These are phyloP conservation scores for Microstegium vimineum DNA, from an alignment of 176 grass and related monocot species.

Conservation along the genomic window DNA sequence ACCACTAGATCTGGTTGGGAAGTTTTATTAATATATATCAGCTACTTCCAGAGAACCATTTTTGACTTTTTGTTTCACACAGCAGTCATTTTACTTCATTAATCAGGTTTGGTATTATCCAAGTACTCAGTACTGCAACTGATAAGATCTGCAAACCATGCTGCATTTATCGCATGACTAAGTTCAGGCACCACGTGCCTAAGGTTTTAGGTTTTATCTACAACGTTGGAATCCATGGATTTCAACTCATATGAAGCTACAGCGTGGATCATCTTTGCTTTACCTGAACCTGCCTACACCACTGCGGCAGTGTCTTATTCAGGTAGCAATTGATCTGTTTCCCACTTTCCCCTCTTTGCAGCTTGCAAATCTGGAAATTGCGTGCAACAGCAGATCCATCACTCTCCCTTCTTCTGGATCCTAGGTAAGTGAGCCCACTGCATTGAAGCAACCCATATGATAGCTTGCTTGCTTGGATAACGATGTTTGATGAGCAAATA, in stretches of 20 bases:
- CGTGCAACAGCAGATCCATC: conserved; percentile 1
- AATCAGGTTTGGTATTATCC: neutral
- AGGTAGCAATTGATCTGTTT: neutral
- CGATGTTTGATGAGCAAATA: neutral
- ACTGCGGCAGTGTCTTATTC: neutral
- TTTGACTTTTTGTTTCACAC: neutral
- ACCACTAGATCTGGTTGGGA: neutral
- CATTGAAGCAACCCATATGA: neutral
- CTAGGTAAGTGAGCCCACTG: conserved; percentile 63
- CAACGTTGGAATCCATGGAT: neutral
- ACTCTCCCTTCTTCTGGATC: conserved; percentile 41
- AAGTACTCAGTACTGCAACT: neutral
- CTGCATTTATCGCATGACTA: conserved; percentile 10
- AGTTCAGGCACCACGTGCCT: neutral
- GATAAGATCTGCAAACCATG: neutral
- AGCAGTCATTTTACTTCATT: neutral
- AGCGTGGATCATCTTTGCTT: neutral
- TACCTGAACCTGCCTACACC: neutral
- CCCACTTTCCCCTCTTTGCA: neutral
- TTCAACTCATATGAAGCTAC: conserved; percentile 14
- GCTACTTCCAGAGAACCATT: neutral
- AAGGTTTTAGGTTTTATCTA: neutral
- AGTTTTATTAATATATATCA: neutral
- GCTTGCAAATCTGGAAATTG: conserved; percentile 11
- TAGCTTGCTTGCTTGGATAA: neutral